phyloP scores from a whole-genome alignment of 1,284 basidiomycete species.

The Puccinia polysora region DNA sequence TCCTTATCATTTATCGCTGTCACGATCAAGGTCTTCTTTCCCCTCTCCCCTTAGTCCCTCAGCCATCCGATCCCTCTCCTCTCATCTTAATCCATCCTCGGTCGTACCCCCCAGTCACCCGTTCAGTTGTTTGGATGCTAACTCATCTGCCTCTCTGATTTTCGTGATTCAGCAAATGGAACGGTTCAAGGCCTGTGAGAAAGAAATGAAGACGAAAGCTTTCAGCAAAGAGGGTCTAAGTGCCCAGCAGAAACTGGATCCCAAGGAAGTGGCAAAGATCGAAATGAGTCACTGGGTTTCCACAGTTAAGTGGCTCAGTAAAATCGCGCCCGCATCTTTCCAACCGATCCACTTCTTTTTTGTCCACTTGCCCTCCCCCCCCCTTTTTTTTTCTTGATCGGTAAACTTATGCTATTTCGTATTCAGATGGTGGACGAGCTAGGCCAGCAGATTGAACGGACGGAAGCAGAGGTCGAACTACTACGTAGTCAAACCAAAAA shows the following conservation, averaged over 20 bases:
- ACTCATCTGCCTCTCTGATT: constrained; percentile 44
- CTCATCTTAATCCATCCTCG: not conserved
- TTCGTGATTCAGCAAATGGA: constrained; percentile 86
- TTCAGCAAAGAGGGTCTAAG: constrained; percentile 98
- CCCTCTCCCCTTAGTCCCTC: too few relatives aligned
- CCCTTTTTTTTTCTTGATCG: constrained; percentile 9
- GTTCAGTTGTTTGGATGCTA: constrained; percentile 35
- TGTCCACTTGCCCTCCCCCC: not conserved
- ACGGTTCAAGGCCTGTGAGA: constrained; percentile 99
- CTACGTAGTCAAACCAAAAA: constrained; percentile 70
- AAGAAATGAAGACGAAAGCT: constrained; percentile 99
- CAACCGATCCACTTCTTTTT: not conserved
- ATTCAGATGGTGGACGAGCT: constrained; percentile 81
- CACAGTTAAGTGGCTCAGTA: constrained; percentile 47
- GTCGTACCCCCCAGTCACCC: not conserved
- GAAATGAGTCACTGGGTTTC: constrained; percentile 84
- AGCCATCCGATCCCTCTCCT: too few relatives aligned
- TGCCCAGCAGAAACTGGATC: constrained; percentile 88
- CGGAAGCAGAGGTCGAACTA: constrained; percentile 93
- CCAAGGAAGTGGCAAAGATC: constrained; percentile 91
- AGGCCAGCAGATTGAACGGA: constrained; percentile 82
- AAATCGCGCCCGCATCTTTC: not conserved
- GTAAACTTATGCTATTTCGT: too few relatives aligned
- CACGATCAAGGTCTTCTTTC: too few relatives aligned
- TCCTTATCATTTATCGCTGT: too few relatives aligned